Evolutionary conservation across 331 rosid genomes (phyloP), one percentile per base, ranked within the genome.

Genomic region (Phaseolus coccineus): DNA sequence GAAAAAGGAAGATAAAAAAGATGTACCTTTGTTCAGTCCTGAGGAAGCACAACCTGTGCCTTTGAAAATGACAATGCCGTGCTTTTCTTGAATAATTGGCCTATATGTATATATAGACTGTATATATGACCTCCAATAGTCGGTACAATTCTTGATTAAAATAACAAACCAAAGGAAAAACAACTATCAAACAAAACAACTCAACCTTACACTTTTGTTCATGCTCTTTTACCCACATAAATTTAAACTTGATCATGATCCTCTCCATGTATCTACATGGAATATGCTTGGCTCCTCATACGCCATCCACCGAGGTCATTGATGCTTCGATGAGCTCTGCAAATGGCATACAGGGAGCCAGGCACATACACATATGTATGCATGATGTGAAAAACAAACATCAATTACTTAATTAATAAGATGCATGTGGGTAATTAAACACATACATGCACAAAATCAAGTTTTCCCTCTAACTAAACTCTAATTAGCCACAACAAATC

Each of bases 281-380:
- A 70, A 87, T 87, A 87, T 87, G 90, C 90, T 84, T 87, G 90
- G 90, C 90, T 87, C 87, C 87, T 84, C 90, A 84, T 87, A 87
- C 86, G 90, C 90, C 90, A 87, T 81, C 66, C 50, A 71, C 80
- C 35, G 61, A 78, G 87, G 69, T 53, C 71, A 81, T 66, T 40
- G 80, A 76, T 16, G 2, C 31, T 70, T 44, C 88, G 22, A 57
- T 70, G 78, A 65, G 86, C 90, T 87, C 74, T 63, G 46, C 84
- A 87, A 69, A 87, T 84, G 90, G 90, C 90, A 87, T 87, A 87
- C 90, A 87, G 87, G 90, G 90, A 87, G 90, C 90, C 90, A 87
- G 87, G 90, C 90, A 87, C 84, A 87, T 80, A 83, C 12, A 13
- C 69, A 76, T 82, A 69, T 75, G 51, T 55, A 79, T 80, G 75